phyloP scores from a whole-genome alignment of 352 stramenopile species.

The Globisporangium iwayamae region DNA sequence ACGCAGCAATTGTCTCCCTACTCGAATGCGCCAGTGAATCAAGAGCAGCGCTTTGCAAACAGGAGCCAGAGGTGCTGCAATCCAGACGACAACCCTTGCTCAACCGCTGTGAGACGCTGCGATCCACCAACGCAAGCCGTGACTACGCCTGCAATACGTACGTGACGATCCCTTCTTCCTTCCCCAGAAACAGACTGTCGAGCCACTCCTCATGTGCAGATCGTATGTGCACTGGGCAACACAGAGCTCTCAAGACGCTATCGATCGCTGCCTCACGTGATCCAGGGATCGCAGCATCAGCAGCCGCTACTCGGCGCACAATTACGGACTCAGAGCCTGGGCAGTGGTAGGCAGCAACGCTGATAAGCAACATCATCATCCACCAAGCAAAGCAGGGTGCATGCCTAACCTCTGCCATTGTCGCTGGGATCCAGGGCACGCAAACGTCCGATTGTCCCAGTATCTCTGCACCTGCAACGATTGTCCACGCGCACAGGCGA shows the following conservation, averaged over 20 bases:
- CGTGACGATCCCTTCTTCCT: not conserved
- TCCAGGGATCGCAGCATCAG: not conserved
- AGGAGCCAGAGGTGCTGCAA: not conserved
- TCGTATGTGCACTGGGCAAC: too few relatives aligned
- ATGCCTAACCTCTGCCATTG: not conserved
- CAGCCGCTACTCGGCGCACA: not conserved
- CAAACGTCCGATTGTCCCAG: slow-evolving; percentile 13
- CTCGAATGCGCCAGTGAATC: not conserved
- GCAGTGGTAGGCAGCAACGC: not conserved
- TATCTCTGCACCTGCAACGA: slow-evolving; percentile 61
- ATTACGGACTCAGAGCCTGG: slow-evolving; percentile 9
- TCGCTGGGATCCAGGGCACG: not conserved
- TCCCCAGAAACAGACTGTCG: not conserved
- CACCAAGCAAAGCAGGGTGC: not conserved
- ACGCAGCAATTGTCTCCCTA: not conserved
- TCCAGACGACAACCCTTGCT: not conserved
- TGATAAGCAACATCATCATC: not conserved
- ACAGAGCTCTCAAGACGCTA: slow-evolving; percentile 2
- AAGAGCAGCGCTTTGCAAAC: not conserved
- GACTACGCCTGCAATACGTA: not conserved
- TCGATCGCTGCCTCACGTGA: not conserved
- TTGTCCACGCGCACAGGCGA: slow-evolving; percentile 47
- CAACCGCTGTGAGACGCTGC: not conserved
- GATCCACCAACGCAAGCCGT: not conserved
- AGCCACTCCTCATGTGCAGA: not conserved